Evolutionary conservation across 495 filamentous ascomycete genomes (phyloP), one percentile per base, ranked within the genome.

Genomic region (Articulospora tetracladia): DNA sequence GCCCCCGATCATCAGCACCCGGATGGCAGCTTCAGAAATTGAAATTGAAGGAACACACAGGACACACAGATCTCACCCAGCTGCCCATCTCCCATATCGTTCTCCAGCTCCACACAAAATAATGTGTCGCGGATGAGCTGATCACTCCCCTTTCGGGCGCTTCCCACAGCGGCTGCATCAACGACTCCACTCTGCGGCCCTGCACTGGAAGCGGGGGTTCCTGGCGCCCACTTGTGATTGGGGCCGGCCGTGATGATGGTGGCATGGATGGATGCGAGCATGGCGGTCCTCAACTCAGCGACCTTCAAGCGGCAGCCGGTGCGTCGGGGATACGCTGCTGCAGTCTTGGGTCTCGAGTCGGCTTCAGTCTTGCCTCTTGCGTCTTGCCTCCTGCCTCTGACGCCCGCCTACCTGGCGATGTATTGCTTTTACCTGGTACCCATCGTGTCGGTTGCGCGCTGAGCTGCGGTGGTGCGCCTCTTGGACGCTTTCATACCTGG

Each of bases 11-110:
- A 11, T 12, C 34, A 60, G 19, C 39, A 44, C 39, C n/a, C 39
- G 39, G n/a, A n/a, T n/a, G n/a, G n/a, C n/a, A 44, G 8, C 3
- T 15, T 44, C 39, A n/a, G 17, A 44, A 46, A 30, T 53, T 39
- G 25, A 61, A 61, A 55, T 58, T 62, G 53, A 25, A 62, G 34
- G 58, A 61, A n/a, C n/a, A n/a, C n/a, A n/a, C n/a, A n/a, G n/a
- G 39, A 44, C 39, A 44, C 39, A 12, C 39, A 32, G 11, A 44
- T 44, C 17, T 44, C 15, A 19, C 39, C 10, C 3, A 44, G 39
- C 39, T n/a, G n/a, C n/a, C n/a, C n/a, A n/a, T n/a, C n/a, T n/a
- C n/a, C 39, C 39, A 44, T 44, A 44, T 44, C 39, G 4, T 44
- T 19, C 39, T 44, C 8, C 30, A 32, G 54, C 54, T 56, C 57